Evolutionary conservation across 202 grass and related monocot species (phyloP), one percentile per base, ranked within the genome.

Genomic region (Saccharum hybrid): DNA sequence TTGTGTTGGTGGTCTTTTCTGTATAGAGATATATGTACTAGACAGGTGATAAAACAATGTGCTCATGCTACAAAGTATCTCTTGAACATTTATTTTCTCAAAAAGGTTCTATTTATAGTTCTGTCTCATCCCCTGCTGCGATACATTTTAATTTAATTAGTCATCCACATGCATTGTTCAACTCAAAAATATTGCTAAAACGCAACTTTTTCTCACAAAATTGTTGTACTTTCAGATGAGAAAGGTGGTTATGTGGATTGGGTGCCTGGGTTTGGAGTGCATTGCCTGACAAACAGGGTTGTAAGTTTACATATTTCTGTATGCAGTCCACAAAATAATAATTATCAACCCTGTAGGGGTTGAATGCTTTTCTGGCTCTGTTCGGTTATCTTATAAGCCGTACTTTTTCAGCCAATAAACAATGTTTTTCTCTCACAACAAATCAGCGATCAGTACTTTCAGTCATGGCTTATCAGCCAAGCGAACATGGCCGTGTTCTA

Each of bases 241-340:
- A 33, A 93, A 71, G 63, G 86, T 88, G 71, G 61, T 90, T 54
- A 59, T 88, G 85, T 90, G 88, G 91, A 90, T 87, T 85, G 91
- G 91, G 21, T 93, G 91, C 82, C 23, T 93, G 48, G 87, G 91
- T 21, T 81, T 88, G 8, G 76, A 83, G 7, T 90, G 91, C 77
- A 45, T 81, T 71, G 88, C 63, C 22, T 87, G 69, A 86, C 16
- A 66, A 56, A 63, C 28, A 15, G 15, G 1, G 11, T 37, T 22
- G 57, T 26, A 31, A 7, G 28, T 16, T 28, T 13, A 18, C 2
- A n/a, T 63, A 57, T 46, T 36, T 37, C 7, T 49, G 4, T 62
- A 1, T 37, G 45, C 19, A 12, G 5, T 36, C 10, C 2, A 8
- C 1, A 39, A 41, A n/a, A n/a, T 41, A 56, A 60, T 71, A 43